These are phyloP conservation scores for Suillus luteus DNA, from an alignment of 768 basidiomycete genomes.

Conservation along the genomic window DNA sequence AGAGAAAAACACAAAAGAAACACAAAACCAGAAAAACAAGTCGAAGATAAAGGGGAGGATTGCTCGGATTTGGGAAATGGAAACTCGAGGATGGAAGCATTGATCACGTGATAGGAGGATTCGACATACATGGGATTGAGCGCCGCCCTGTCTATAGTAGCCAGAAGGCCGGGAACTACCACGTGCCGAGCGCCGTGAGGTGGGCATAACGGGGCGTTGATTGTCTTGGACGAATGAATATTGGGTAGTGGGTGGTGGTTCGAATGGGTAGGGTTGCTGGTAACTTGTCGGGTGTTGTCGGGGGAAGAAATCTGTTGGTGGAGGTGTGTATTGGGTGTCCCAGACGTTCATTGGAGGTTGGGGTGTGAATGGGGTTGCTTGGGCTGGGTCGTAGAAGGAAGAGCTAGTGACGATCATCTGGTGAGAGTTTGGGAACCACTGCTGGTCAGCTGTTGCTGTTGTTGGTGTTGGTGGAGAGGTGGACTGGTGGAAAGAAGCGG, in stretches of 20 bases:
- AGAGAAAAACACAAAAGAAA: not conserved
- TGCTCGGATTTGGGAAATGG: too few species aligned
- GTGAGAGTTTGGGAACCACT: constrained; percentile 9
- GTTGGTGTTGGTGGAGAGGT: constrained; percentile 5
- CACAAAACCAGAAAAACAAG: not conserved
- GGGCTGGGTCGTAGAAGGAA: constrained; percentile 54
- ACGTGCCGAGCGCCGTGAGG: constrained; percentile 19
- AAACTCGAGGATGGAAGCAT: not conserved
- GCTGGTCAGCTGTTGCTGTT: not conserved
- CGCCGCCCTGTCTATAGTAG: not conserved
- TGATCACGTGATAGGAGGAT: not conserved
- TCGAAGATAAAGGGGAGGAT: not conserved
- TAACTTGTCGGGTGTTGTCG: constrained; percentile 12
- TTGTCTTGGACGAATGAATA: not conserved
- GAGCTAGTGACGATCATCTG: constrained; percentile 57
- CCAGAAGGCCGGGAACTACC: constrained; percentile 1
- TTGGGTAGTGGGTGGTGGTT: not conserved
- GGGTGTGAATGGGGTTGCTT: constrained; percentile 34
- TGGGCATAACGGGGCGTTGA: constrained; percentile 22
- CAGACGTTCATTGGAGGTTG: constrained; percentile 39
- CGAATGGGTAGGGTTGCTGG: constrained; percentile 9
- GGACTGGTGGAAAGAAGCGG: constrained; percentile 7
- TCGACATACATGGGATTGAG: not conserved
- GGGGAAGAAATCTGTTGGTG: not conserved
- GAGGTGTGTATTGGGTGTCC: constrained; percentile 18